A percentile compares a stretch with the other conserved stretches of the same genome.
Evolutionary conservation across 306 rosid genomes (phyloP).

Genomic region (Lathyrus aphaca): DNA sequence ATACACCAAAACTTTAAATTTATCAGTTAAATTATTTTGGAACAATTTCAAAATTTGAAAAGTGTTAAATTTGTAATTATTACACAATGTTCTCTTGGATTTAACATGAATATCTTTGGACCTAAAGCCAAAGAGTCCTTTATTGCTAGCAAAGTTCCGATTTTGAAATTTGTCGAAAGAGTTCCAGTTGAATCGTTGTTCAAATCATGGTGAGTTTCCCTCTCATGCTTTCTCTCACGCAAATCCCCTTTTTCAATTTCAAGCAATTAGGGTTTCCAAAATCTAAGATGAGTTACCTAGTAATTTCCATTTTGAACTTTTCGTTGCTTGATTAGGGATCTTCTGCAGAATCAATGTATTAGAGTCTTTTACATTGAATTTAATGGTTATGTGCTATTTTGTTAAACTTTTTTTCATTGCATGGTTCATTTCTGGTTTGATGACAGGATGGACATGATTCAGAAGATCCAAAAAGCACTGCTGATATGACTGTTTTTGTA

Average conservation of each 20-base stretch:
- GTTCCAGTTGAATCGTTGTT: constrained; percentile 14
- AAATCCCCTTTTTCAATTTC: background rate
- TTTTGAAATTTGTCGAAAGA: constrained; percentile 20
- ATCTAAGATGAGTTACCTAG: background rate
- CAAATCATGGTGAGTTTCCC: constrained; percentile 41
- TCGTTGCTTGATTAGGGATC: background rate
- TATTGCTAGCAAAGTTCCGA: background rate
- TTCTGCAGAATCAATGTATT: constrained; percentile 3
- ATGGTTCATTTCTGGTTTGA: constrained; percentile 3
- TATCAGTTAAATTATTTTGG: too few species aligned
- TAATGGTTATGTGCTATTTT: background rate
- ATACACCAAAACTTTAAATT: too few species aligned
- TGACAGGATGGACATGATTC: constrained; percentile 80
- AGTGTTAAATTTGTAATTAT: background rate
- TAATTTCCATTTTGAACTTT: constrained; percentile 13
- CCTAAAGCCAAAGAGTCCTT: background rate
- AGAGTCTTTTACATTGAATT: background rate
- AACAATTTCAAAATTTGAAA: too few species aligned
- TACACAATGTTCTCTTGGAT: background rate
- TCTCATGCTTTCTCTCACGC: constrained; percentile 1
- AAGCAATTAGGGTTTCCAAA: constrained; percentile 51
- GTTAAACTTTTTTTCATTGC: background rate
- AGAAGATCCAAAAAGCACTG: constrained; percentile 81
- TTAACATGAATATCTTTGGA: background rate
- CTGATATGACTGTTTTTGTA: constrained; percentile 97